Base-by-base conservation (phyloP, 2,329 filamentous ascomycete species). In the Metarhizium anisopliae region DNA sequence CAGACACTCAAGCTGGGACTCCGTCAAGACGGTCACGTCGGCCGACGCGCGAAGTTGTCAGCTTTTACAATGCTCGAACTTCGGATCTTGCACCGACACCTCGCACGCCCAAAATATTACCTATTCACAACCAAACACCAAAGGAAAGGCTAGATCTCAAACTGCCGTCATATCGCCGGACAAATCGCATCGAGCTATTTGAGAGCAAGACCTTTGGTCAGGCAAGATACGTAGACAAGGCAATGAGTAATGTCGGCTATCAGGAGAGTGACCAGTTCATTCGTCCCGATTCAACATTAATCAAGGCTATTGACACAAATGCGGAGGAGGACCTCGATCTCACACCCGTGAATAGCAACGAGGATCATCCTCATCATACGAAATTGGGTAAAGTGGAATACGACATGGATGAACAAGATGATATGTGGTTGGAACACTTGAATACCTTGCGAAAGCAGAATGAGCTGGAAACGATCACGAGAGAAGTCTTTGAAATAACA, bases 321-420 rank as follows among this genome's bases (percentile, higher is more conserved):
- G 69, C 79, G 36, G 83, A 86, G 51, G 83, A 86, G 51, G 83
- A 86, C 43, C 62, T 70, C 3, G 82, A 85, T 20, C 71, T 76
- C 49, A 68, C 72, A 2, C 61, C 68, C 29, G 57, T 60, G 5
- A 56, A 59, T 8, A 64, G 62, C 4, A 55, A 58, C 14, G 70
- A 72, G 5, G 70, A 71, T 2, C 61, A 64, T 13, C 54, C 58
- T 50, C 63, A 66, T 30, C 66, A 67, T 51, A 64, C 76, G 18
- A 66, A 68, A 40, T 80, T 95, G 43, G 90, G 90, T 13, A 85
- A 90, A 56, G 94, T 99, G 20, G 94, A 99, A 68, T 99, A 99
- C 69, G 94, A 99, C 70, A 99, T 99, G 94, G 94, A 99, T 67
- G 94, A 99, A 72, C 94, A 99, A 67, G 94, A 99, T 69, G 91